Percentiles rank a stretch among this genome's conserved stretches.
These are phyloP conservation scores for Medicago arabica DNA, from an alignment of 306 rosid species.

Conservation along the genomic window DNA sequence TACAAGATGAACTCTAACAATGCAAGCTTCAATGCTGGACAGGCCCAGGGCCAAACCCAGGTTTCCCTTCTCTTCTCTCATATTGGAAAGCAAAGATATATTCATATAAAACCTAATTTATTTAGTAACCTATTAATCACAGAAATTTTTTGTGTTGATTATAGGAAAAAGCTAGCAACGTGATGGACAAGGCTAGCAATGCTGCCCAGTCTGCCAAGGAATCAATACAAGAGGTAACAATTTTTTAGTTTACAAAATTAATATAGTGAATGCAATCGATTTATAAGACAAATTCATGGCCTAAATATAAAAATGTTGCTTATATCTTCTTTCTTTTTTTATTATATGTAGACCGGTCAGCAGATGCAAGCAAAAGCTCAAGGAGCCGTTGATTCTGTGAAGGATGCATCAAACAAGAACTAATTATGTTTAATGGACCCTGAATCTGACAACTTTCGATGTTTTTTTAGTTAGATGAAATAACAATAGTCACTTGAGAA, in stretches of 20 bases:
- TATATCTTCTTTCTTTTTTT: background rate
- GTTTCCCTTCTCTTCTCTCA: background rate
- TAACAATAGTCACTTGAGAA: no score
- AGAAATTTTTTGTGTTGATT: background rate
- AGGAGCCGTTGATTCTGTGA: constrained; percentile 60
- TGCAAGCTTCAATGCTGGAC: constrained; percentile 57
- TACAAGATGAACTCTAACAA: constrained; percentile 47
- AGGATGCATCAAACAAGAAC: constrained; percentile 62
- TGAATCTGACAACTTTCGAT: background rate
- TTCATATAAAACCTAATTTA: no score
- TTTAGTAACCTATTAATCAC: background rate
- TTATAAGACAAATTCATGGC: background rate
- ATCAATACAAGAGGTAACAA: constrained; percentile 47
- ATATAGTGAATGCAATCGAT: background rate
- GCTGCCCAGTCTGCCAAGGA: constrained; percentile 65
- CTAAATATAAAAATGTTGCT: background rate
- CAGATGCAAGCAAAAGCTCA: constrained; percentile 54
- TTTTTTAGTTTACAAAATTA: background rate
- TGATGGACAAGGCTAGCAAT: constrained; percentile 61
- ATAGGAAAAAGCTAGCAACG: constrained; percentile 61
- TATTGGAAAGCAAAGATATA: no score
- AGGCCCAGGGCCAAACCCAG: constrained; percentile 71
- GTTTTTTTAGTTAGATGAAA: no score
- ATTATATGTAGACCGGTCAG: constrained; percentile 47
- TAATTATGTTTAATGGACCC: background rate